Base-by-base conservation (phyloP, 139 green algal genomes). In the Mychonastes homosphaera region DNA sequence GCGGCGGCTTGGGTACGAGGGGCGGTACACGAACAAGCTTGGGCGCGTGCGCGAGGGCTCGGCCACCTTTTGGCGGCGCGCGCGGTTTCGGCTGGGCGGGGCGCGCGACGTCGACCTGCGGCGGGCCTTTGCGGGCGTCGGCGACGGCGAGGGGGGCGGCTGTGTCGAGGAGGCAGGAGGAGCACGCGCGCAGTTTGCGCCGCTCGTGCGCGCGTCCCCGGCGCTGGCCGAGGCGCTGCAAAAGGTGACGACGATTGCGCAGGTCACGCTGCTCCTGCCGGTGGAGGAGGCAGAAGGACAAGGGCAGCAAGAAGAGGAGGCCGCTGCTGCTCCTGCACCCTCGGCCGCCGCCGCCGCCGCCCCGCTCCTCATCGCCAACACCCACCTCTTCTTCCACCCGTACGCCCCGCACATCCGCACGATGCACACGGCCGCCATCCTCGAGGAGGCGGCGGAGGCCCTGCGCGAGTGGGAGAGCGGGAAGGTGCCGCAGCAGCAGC, bases 371-470 rank as follows among this genome's bases (percentile, higher is more conserved):
- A 67, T 96, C 23, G 69, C 74, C 21, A 96, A 96, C 75, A 95
- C 84, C 9, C 89, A 96, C 72, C 72, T 96, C 7, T 96, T 95
- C 74, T 96, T 88, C 71, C 89, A 95, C 61, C 83, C 85, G 16
- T 72, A 75, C 45, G 89, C 89, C 0, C 72, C 77, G 2, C 89
- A 96, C 77, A 86, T 95, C 44, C 73, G 89, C 38, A 87, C 78
- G n/a, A 77, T 96, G 67, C 84, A 94, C 58, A 72, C 72, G 2
- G 82, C 77, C 16, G 77, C 77, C 28, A 84, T 90, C 9, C 24
- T 93, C 30, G 71, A 80, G 43, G 80, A 83, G 51, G 79, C 65
- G 7, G 48, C 49, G 48, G 60, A 46, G 16, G 67, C 45, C 34
- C 63, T 83, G n/a, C 24, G 56, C 43, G 51, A 60, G 18, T 58